Evolutionary conservation across 2,329 filamentous ascomycete species (phyloP), one percentile per base, ranked within the genome.

Genomic region (Botryosphaeria dothidea): DNA sequence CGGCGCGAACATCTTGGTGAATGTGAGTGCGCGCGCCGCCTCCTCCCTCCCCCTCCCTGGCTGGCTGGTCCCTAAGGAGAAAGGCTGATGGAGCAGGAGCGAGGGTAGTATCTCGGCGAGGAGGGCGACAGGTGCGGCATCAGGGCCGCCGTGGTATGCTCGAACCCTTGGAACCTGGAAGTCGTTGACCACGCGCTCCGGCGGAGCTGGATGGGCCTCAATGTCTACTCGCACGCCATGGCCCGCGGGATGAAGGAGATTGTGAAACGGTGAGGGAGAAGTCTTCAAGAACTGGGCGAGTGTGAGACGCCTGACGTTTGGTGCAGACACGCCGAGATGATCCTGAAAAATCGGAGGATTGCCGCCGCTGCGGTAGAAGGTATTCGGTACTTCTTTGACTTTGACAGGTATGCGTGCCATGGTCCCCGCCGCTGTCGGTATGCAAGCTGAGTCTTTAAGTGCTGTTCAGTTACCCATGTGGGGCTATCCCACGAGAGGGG

Each of bases 1-100:
- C 0, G 93, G 93, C 7, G 93, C 92, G 29, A 97, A 97, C 74
- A 96, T 97, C 71, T 79, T 97, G 68, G 92, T 91, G 9, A 97
- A 96, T 75, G 91, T 93, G 85, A 79, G 90, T 81, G 23, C 31
- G 9, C 38, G 46, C 7, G 48, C 43, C n/a, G n/a, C n/a, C n/a
- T n/a, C n/a, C n/a, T n/a, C n/a, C n/a, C n/a, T n/a, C n/a, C n/a
- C n/a, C n/a, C n/a, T n/a, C n/a, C n/a, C n/a, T n/a, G n/a, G n/a
- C n/a, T n/a, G n/a, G n/a, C n/a, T n/a, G n/a, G n/a, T n/a, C n/a
- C n/a, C n/a, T n/a, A 34, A 48, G 36, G 54, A 1, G 60, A 19
- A 23, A 5, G 19, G 15, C 11, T 41, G n/a, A 67, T 25, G 43
- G 15, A 23, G 43, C 9, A 17, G 4, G 17, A 13, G 31, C 31